phyloP scores from a whole-genome alignment of 306 rosid genomes.

The Mimosa bimucronata region DNA sequence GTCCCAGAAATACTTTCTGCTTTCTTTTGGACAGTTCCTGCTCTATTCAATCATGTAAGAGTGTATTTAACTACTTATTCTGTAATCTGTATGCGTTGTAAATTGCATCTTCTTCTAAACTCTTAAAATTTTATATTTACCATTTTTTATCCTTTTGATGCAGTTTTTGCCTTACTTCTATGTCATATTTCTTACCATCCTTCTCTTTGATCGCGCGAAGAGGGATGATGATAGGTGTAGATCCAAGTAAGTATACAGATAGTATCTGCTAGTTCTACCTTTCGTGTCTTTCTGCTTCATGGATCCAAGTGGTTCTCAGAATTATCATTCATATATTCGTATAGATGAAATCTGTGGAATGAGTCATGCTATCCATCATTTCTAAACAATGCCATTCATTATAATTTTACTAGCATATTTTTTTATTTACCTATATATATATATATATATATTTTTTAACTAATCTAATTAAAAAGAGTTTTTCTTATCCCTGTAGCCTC shows the following conservation, averaged over 20 bases:
- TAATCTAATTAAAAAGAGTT: no score
- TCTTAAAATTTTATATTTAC: background rate
- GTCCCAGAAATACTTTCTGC: conserved; percentile 96
- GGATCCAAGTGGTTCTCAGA: background rate
- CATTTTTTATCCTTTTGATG: conserved; percentile 17
- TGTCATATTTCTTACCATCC: conserved; percentile 84
- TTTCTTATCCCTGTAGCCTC: no score
- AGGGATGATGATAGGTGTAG: conserved; percentile 93
- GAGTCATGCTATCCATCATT: background rate
- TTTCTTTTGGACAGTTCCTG: conserved; percentile 98
- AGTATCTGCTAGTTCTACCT: conserved; percentile 19
- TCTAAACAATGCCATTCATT: background rate
- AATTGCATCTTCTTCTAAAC: conserved; percentile 28
- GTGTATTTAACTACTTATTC: conserved; percentile 3
- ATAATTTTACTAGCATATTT: background rate
- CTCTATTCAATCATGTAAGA: conserved; percentile 83
- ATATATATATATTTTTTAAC: no score
- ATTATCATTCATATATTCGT: background rate
- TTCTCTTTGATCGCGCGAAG: conserved; percentile 93
- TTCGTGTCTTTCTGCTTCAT: conserved; percentile 4
- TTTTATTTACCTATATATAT: background rate
- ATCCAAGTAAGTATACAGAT: conserved; percentile 77
- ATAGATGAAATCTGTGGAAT: background rate
- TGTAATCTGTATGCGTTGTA: conserved; percentile 28
- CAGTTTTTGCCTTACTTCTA: conserved; percentile 96